Percentiles rank a stretch among this genome's conserved stretches.
These are phyloP conservation scores for Exophiala sideris DNA, from an alignment of 2,329 filamentous ascomycete genomes.

Conservation along the genomic window DNA sequence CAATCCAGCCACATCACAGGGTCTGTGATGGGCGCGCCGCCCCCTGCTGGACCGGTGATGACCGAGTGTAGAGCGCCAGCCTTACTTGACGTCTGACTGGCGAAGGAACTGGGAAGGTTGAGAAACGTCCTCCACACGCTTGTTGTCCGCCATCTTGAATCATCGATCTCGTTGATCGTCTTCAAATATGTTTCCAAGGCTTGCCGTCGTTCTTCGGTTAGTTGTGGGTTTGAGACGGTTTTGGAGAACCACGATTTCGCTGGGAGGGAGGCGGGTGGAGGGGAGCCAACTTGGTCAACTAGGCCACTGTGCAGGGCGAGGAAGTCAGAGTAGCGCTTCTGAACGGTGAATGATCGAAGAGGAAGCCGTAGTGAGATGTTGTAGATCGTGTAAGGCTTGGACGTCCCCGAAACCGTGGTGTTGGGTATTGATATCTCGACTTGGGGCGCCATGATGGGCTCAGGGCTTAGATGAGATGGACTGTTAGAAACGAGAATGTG, in stretches of 20 bases:
- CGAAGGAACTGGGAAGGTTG: conserved; percentile 48
- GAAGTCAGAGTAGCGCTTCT: conserved; percentile 66
- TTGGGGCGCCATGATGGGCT: conserved; percentile 38
- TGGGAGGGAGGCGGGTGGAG: conserved; percentile 55
- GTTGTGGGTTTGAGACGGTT: conserved; percentile 54
- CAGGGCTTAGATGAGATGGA: not conserved
- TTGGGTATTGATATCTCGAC: conserved; percentile 50
- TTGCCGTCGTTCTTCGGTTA: conserved; percentile 56
- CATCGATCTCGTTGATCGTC: conserved; percentile 54
- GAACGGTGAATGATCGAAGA: conserved; percentile 56
- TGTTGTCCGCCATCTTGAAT: conserved; percentile 57
- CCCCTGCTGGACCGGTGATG: conserved; percentile 38
- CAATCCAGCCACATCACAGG: conserved; percentile 62
- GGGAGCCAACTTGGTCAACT: conserved; percentile 46
- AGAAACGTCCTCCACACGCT: conserved; percentile 58
- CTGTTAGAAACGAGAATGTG: not conserved
- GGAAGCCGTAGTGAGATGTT: conserved; percentile 60
- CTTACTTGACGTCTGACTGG: conserved; percentile 28
- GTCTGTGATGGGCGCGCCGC: conserved; percentile 42
- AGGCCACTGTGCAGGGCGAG: conserved; percentile 52
- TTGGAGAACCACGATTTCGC: conserved; percentile 60
- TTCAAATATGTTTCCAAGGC: conserved; percentile 58
- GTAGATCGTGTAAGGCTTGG: conserved; percentile 60
- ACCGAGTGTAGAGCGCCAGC: conserved; percentile 43
- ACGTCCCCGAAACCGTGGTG: conserved; percentile 43